phyloP scores from a whole-genome alignment of 805 yeast species.

The Kodamaea nitidulidarum region DNA sequence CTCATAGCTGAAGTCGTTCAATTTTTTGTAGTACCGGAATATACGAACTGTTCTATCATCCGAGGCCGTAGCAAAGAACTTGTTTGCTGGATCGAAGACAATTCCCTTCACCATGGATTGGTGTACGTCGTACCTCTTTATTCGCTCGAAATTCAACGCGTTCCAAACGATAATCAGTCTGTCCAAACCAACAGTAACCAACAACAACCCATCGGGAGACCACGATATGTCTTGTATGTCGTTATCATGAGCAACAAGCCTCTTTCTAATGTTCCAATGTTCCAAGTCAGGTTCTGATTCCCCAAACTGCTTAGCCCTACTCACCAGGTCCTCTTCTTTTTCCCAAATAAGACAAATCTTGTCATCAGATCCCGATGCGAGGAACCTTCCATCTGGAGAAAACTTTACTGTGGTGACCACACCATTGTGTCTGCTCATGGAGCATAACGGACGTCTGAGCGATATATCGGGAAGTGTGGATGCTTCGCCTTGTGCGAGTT shows the following conservation, averaged over 20 bases:
- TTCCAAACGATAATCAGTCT: conserved; percentile 91
- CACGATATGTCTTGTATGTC: conserved; percentile 97
- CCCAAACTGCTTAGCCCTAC: conserved; percentile 64
- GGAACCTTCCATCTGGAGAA: conserved; percentile 84
- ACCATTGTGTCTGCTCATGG: conserved; percentile 94
- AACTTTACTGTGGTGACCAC: conserved; percentile 93
- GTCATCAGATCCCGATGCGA: conserved; percentile 96
- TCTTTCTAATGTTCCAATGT: conserved; percentile 90
- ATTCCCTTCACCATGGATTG: conserved; percentile 95
- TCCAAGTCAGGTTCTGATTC: conserved; percentile 68
- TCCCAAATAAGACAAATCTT: conserved; percentile 91
- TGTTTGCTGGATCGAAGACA: conserved; percentile 96
- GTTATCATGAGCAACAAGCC: conserved; percentile 94
- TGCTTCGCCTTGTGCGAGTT: conserved; percentile 5
- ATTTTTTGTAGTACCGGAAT: conserved; percentile 71
- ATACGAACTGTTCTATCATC: conserved; percentile 91
- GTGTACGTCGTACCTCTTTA: conserved; percentile 86
- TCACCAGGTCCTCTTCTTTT: conserved; percentile 62
- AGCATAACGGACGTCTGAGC: conserved; percentile 60
- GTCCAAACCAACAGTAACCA: conserved; percentile 93
- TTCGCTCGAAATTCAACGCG: conserved; percentile 84
- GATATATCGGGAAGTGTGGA: conserved; percentile 19
- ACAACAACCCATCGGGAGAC: conserved; percentile 90
- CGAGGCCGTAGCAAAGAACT: conserved; percentile 93
- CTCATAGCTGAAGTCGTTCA: conserved; percentile 60